These are phyloP conservation scores for Rhododendron mucronatum DNA, from an alignment of 148 eudicot genomes.

Conservation along the genomic window DNA sequence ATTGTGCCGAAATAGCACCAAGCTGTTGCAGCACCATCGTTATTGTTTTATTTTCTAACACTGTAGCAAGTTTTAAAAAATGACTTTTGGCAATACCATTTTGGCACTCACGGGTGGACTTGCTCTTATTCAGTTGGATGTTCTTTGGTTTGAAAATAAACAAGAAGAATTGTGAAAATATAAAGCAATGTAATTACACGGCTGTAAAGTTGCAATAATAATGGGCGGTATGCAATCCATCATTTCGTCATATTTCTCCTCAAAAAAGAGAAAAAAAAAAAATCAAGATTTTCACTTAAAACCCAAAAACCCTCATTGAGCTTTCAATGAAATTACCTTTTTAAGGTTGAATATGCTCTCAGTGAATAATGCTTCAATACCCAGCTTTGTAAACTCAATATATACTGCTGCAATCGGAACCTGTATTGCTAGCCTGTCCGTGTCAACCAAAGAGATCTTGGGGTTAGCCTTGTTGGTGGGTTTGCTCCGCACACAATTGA, in stretches of 20 bases:
- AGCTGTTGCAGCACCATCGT: background rate
- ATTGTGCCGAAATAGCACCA: background rate
- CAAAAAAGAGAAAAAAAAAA: too few species aligned
- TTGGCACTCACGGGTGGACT: background rate
- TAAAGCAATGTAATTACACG: background rate
- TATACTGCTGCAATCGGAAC: background rate
- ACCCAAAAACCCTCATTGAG: background rate
- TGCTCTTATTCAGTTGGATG: background rate
- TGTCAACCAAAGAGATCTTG: background rate
- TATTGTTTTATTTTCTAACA: too few species aligned
- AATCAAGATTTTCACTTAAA: background rate
- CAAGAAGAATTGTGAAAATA: background rate
- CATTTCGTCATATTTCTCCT: background rate
- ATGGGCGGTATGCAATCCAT: background rate
- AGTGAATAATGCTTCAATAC: background rate
- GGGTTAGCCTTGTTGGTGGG: background rate
- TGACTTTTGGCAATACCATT: background rate
- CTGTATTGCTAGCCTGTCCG: background rate
- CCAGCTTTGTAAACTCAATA: background rate
- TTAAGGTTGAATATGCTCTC: background rate
- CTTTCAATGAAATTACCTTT: background rate
- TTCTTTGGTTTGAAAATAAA: background rate
- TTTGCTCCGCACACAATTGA: background rate
- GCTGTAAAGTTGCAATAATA: background rate
- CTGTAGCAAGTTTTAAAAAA: background rate